Conservation (phyloP, 2,329 filamentous ascomycete species). For the Talaromyces pinophilus region DNA sequence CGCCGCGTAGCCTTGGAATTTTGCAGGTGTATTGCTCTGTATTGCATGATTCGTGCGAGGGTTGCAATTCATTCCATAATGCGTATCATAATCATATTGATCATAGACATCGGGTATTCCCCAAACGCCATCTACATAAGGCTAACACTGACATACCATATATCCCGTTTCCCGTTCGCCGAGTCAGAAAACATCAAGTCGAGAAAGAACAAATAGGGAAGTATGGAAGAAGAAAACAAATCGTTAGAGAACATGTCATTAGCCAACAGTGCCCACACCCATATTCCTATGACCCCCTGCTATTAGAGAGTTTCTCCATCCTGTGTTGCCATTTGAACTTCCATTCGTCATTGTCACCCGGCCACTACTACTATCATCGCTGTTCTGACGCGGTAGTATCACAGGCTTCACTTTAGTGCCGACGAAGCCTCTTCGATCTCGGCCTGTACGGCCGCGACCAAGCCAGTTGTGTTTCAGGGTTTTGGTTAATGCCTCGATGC, state of each 20-base stretch:
- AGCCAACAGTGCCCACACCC: slow-evolving; percentile 17
- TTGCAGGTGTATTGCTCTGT: too few relatives aligned
- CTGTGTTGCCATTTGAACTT: neutral
- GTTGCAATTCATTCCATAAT: slow-evolving; percentile 1
- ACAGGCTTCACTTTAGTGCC: slow-evolving; percentile 58
- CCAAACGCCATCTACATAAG: slow-evolving; percentile 14
- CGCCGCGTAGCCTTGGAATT: too few relatives aligned
- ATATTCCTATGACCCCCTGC: neutral
- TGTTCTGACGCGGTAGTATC: slow-evolving; percentile 22
- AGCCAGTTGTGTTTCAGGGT: slow-evolving; percentile 97
- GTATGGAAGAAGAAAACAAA: neutral
- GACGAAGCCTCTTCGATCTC: slow-evolving; percentile 87
- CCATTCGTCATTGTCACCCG: slow-evolving; percentile 20
- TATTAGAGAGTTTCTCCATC: slow-evolving; percentile 4
- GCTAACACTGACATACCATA: neutral
- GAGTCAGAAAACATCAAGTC: neutral
- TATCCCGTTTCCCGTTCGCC: slow-evolving; percentile 11
- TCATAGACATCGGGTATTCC: slow-evolving; percentile 21
- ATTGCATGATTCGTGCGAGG: too few relatives aligned
- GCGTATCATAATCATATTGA: slow-evolving; percentile 24
- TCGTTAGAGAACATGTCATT: neutral
- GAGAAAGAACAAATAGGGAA: neutral
- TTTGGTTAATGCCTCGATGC: slow-evolving; percentile 79
- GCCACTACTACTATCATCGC: slow-evolving; percentile 30
- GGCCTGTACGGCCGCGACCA: slow-evolving; percentile 80